These are phyloP conservation scores for Rasamsonia emersonii DNA, from an alignment of 2,329 filamentous ascomycete species.

Conservation along the genomic window DNA sequence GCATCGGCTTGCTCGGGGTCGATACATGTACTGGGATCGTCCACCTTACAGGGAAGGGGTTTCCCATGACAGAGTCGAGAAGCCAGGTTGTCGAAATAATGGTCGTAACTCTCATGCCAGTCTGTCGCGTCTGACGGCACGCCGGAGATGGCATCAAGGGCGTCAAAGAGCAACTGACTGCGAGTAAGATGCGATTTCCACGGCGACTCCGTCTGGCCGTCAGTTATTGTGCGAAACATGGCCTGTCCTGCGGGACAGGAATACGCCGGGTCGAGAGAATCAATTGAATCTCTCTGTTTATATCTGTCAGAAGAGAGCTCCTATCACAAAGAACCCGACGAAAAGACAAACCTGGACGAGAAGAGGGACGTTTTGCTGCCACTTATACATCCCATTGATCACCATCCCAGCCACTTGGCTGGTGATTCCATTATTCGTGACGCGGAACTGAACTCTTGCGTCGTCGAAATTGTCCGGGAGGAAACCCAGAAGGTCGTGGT, in stretches of 20 bases:
- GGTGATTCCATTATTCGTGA: conserved; percentile 77
- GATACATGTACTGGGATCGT: conserved; percentile 47
- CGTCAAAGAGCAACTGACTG: conserved; percentile 46
- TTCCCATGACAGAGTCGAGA: conserved; percentile 68
- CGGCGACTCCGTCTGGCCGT: conserved; percentile 36
- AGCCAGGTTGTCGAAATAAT: conserved; percentile 79
- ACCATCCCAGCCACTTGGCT: conserved; percentile 71
- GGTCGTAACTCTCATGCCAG: conserved; percentile 63
- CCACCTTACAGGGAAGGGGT: conserved; percentile 59
- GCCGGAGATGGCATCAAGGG: conserved; percentile 61
- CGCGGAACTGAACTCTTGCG: conserved; percentile 53
- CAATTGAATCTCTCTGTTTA: conserved; percentile 41
- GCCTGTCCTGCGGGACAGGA: conserved; percentile 47
- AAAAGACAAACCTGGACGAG: conserved; percentile 35
- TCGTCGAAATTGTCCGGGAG: conserved; percentile 46
- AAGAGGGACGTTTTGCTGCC: conserved; percentile 37
- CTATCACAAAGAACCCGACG: neutral
- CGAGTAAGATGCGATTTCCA: conserved; percentile 60
- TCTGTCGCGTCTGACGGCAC: conserved; percentile 47
- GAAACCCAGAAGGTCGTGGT: conserved; percentile 60
- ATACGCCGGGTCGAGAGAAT: conserved; percentile 69
- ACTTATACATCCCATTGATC: conserved; percentile 58
- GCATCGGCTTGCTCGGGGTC: conserved; percentile 54
- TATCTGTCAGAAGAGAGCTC: conserved; percentile 4
- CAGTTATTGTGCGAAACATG: conserved; percentile 28